Evolutionary conservation across 1,284 basidiomycete genomes (phyloP).

Genomic region (Pisolithus thermaeus): DNA sequence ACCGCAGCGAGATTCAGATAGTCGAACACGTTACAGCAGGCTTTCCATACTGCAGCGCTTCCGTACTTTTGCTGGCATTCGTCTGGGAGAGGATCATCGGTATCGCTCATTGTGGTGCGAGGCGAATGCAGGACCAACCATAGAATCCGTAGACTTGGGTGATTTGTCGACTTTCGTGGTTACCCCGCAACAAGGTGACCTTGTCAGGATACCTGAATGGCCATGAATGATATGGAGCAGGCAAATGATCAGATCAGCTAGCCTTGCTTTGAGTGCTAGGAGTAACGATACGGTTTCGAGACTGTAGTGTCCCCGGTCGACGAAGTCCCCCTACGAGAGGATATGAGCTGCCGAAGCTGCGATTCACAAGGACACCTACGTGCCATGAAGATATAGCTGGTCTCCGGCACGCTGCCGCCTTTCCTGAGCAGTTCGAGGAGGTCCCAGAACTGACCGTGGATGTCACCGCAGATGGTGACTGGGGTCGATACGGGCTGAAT

Average conservation of each 20-base stretch:
- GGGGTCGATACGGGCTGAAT: conserved; percentile 91
- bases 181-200: conserved; percentile 87
- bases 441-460: conserved; percentile 97
- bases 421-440: conserved; percentile 85
- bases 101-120: not conserved
- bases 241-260: conserved; percentile 14
- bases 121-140: conserved; percentile 44
- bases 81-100: conserved; percentile 42
- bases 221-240: conserved; percentile 1
- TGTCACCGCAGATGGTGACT: conserved; percentile 91
- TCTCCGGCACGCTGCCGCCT: conserved; percentile 84
- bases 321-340: conserved; percentile 82
- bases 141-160: conserved; percentile 99
- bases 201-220: conserved; percentile 79
- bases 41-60: conserved; percentile 91
- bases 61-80: conserved; percentile 98
- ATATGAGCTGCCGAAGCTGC: conserved; percentile 4
- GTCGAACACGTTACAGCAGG: conserved; percentile 93
- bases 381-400: conserved; percentile 98
- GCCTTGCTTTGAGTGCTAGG: conserved; percentile 89
- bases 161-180: conserved; percentile 95
- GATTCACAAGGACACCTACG: conserved; percentile 42
- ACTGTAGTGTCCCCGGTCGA: conserved; percentile 94
- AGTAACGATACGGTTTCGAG: conserved; percentile 93
- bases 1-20: conserved; percentile 91